Evolutionary conservation across 2,329 filamentous ascomycete genomes (phyloP).

Genomic region (Fusarium stilboides): DNA sequence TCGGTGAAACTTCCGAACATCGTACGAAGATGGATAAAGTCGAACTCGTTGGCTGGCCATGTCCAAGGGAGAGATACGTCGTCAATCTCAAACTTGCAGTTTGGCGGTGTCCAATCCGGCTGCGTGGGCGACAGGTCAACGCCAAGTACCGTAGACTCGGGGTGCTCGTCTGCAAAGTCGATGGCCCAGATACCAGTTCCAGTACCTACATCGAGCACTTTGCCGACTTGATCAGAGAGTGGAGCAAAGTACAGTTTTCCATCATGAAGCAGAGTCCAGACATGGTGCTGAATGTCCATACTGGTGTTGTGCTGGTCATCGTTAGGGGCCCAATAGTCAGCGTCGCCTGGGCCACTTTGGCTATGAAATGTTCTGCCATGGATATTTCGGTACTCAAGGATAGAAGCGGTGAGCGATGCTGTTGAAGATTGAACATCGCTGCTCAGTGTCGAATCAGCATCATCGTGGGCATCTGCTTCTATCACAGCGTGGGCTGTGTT

Average conservation of each 20-base stretch:
- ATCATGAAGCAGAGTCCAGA: slow-evolving; percentile 15
- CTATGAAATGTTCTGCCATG: slow-evolving; percentile 27
- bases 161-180: slow-evolving; percentile 29
- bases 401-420: slow-evolving; percentile 25
- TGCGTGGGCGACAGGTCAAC: slow-evolving; percentile 28
- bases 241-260: slow-evolving; percentile 17
- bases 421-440: slow-evolving; percentile 16
- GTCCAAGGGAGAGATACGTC: slow-evolving; percentile 18
- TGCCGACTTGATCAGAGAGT: background rate
- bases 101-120: slow-evolving; percentile 13
- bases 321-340: slow-evolving; percentile 27
- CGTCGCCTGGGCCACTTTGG: slow-evolving; percentile 13
- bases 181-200: slow-evolving; percentile 38
- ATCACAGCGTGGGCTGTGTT: background rate
- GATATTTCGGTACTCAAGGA: slow-evolving; percentile 23
- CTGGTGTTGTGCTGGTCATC: slow-evolving; percentile 21
- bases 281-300: slow-evolving; percentile 24
- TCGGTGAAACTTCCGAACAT: slow-evolving; percentile 24
- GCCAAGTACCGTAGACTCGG: slow-evolving; percentile 15
- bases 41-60: slow-evolving; percentile 12
- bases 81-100: slow-evolving; percentile 26
- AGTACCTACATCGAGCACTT: slow-evolving; percentile 30
- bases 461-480: slow-evolving; percentile 9
- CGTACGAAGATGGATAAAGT: slow-evolving; percentile 21
- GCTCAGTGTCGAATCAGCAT: slow-evolving; percentile 7